Base-by-base conservation (phyloP, 805 yeast species). In the Cyberlindnera xishuangbannaensis region DNA sequence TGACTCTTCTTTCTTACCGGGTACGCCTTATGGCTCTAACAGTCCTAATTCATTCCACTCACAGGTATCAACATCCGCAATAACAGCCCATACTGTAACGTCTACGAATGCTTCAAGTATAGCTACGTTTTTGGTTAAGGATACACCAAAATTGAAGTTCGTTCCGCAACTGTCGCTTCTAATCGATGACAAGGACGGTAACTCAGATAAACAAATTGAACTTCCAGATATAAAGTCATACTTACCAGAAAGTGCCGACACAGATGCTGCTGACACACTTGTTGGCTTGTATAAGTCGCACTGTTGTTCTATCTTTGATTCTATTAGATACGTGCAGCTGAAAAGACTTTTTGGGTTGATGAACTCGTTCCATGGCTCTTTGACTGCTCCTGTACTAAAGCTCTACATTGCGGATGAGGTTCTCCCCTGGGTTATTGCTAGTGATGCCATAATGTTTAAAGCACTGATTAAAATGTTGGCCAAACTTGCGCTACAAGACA, bases 271-370 rank as follows among this genome's bases (percentile, higher is more conserved):
- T 4, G 76, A 72, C 14, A 76, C 84, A 0, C 60, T 85, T 30
- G 69, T 67, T 36, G 74, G 78, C 4, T 54, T 78, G 14, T 83
- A 83, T 58, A 70, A 67, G 38, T 67, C 76, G 7, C 79, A 81
- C 51, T 79, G 86, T 48, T 70, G 71, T 24, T 56, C 77, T 6
- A 56, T 83, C 20, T 76, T 82, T 39, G 85, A 82, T 41, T 67
- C 75, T 30, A 58, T 85, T 36, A 64, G 88, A 41, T 78, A 65
- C 49, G 70, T 84, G 76, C 83, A 79, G 37, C 55, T 80, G 37
- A 75, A 73, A 39, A 73, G 73, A 47, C 57, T 86, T 21, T 68
- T 77, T 33, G 59, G 69, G n/a, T 57, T 71, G 18, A 55, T 83
- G 30, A 51, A 64, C 7, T 61, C 73, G 7, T 83, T 76, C 53